Base-by-base conservation (phyloP, 352 stramenopile species). In the Phytophthora pluvialis region DNA sequence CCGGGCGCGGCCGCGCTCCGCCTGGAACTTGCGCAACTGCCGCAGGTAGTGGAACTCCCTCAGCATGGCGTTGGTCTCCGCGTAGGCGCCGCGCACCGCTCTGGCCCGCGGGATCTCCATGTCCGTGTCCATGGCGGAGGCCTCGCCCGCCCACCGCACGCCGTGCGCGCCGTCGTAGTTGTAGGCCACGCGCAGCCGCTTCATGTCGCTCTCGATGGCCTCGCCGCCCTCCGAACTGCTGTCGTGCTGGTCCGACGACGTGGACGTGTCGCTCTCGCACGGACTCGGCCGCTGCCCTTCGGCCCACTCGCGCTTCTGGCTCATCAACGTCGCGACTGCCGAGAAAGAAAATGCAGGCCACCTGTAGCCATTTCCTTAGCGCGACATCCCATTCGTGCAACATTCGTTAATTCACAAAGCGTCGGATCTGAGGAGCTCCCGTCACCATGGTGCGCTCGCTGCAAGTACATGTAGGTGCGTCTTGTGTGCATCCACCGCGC, bases 11-110 rank as follows among this genome's bases (percentile, higher is more conserved):
- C 69, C 60, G n/a, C 75, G 72, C 62, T 90, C 81, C 2, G 81
- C 77, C 60, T 93, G 84, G 59, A 90, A 93, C 55, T 79, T 83
- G 43, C 86, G 81, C 53, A 91, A 56, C 54, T 94, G 86, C 7
- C 86, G 86, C 55, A 92, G 47, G 56, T 86, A 92, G 55, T 94
- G 86, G 39, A 88, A 85, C 63, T 94, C 80, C 32, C 80, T 67
- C 36, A 94, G 71, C 67, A 90, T 73, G 4, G 75, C 56, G 58
- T 94, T 94, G 32, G 77, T 78, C 28, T 75, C 59, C 0, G 69
- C 55, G 67, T 92, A 94, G 29, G 64, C 5, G 33, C 28, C 56
- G 25, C 39, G 45, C 31, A 65, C 56, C 2, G 38, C 53, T 43
- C 21, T 63, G 21, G 71, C 60, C 16, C 68, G 64, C 47, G 60